These are phyloP conservation scores for Trametes cinnabarina DNA, from an alignment of 768 basidiomycete species.

Conservation along the genomic window DNA sequence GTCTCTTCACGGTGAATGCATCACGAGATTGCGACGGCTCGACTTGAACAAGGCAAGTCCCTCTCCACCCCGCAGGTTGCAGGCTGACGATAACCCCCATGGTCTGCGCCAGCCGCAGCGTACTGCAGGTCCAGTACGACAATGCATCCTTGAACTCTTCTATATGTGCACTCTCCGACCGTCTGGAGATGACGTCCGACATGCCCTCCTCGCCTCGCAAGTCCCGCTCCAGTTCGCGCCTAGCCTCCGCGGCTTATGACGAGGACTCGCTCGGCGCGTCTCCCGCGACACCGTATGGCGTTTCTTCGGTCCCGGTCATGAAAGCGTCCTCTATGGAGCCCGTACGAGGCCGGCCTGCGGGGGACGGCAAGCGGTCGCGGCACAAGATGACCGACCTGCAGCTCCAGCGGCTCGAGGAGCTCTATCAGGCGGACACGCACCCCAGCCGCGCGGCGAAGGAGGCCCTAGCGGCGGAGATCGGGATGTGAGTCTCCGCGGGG, in stretches of 20 bases:
- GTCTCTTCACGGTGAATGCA: neutral
- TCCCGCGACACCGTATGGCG: neutral
- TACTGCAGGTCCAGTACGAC: neutral
- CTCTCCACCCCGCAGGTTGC: neutral
- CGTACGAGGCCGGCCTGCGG: neutral
- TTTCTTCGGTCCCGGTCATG: neutral
- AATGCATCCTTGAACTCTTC: neutral
- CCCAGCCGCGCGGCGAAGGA: constrained; percentile 26
- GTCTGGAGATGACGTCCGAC: neutral
- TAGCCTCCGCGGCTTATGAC: neutral
- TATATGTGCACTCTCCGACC: neutral
- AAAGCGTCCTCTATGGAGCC: constrained; percentile 11
- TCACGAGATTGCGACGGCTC: constrained; percentile 1
- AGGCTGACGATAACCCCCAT: neutral
- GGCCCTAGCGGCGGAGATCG: constrained; percentile 24
- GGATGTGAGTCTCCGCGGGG: constrained; percentile 19
- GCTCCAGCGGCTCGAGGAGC: constrained; percentile 26
- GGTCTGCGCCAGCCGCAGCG: neutral
- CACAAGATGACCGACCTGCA: constrained; percentile 37
- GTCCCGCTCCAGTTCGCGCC: constrained; percentile 9
- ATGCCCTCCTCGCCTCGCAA: constrained; percentile 6
- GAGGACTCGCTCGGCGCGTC: neutral
- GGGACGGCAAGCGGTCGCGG: constrained; percentile 30
- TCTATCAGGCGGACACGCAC: constrained; percentile 26
- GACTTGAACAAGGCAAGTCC: neutral